These are phyloP conservation scores for Camellia sinensis DNA, from an alignment of 148 eudicot species.

Conservation along the genomic window DNA sequence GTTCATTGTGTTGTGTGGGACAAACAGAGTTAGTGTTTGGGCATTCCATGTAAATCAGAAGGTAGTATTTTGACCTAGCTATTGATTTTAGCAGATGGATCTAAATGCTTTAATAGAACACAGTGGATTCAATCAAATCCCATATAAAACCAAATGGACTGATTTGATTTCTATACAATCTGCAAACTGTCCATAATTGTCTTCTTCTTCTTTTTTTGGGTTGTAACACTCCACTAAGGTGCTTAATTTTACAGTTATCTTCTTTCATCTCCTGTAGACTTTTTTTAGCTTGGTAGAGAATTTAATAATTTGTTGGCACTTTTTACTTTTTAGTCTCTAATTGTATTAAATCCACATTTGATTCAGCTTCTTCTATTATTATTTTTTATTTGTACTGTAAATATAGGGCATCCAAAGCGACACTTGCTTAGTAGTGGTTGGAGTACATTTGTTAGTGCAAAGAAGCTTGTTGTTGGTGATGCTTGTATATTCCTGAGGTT, in stretches of 20 bases:
- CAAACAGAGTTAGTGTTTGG: background rate
- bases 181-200: background rate
- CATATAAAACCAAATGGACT: background rate
- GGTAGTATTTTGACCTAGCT: background rate
- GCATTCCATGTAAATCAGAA: background rate
- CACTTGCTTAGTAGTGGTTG: constrained; percentile 28
- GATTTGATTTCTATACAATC: background rate
- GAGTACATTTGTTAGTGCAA: constrained; percentile 18
- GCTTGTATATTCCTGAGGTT: constrained; percentile 25
- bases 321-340: background rate
- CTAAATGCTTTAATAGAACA: no score
- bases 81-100: no score
- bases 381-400: background rate
- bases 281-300: no score
- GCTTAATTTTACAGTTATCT: background rate
- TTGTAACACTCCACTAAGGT: background rate
- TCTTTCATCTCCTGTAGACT: background rate
- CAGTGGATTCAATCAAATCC: background rate
- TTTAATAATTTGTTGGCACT: background rate
- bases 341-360: background rate
- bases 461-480: constrained; percentile 26
- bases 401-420: constrained; percentile 25
- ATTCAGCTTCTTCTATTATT: background rate
- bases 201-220: background rate
- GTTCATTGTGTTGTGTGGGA: background rate